Percentiles rank a stretch among this genome's conserved stretches.
These are phyloP conservation scores for Blastobotrys mokoenaii DNA, from an alignment of 805 yeast species.

Conservation along the genomic window DNA sequence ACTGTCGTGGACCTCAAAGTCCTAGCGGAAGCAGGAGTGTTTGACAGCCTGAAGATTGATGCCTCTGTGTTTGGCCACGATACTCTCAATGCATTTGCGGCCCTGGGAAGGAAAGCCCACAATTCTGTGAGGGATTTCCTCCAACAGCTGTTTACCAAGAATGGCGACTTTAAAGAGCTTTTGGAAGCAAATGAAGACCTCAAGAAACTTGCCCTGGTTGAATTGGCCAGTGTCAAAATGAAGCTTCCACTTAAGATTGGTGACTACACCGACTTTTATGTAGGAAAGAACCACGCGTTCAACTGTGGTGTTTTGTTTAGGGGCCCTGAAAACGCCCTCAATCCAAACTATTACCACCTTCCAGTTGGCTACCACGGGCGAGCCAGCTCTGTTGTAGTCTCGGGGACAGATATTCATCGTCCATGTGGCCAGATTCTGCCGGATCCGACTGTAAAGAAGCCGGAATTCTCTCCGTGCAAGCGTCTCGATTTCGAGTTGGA, in stretches of 20 bases:
- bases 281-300: slow-evolving; percentile 19
- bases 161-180: slow-evolving; percentile 13
- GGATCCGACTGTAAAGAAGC: slow-evolving; percentile 5
- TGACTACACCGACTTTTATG: slow-evolving; percentile 23
- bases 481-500: slow-evolving; percentile 21
- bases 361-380: slow-evolving; percentile 24
- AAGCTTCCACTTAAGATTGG: slow-evolving; percentile 19
- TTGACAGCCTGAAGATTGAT: not conserved
- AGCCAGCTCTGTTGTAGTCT: slow-evolving; percentile 20
- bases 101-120: slow-evolving; percentile 14
- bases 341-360: slow-evolving; percentile 20
- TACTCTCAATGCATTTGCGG: slow-evolving; percentile 17
- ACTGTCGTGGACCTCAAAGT: slow-evolving; percentile 16
- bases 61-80: slow-evolving; percentile 8
- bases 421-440: slow-evolving; percentile 21
- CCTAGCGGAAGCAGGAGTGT: slow-evolving; percentile 12
- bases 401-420: slow-evolving; percentile 19
- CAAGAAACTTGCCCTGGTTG: slow-evolving; percentile 6
- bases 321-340: slow-evolving; percentile 19
- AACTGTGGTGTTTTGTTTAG: slow-evolving; percentile 20
- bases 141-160: slow-evolving; percentile 10
- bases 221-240: not conserved
- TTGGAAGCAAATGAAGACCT: slow-evolving; percentile 11
- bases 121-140: slow-evolving; percentile 10
- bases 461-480: slow-evolving; percentile 7